Percentiles rank a stretch among this genome's conserved stretches.
Evolutionary conservation across 2,329 filamentous ascomycete species (phyloP).

Genomic region (Fonsecaea nubica): DNA sequence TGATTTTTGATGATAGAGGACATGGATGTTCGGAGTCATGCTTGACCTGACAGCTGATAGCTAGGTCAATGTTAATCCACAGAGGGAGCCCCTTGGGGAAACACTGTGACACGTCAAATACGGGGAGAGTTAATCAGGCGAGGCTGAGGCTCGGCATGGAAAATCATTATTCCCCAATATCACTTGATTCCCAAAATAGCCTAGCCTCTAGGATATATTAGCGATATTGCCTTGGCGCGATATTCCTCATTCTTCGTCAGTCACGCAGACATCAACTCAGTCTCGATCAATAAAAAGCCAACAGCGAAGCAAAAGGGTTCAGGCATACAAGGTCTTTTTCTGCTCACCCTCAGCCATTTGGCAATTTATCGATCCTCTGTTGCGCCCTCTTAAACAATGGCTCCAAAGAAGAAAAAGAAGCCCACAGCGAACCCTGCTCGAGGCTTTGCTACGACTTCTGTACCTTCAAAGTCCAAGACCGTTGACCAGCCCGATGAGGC

Average conservation of each 20-base stretch:
- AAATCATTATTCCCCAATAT: neutral
- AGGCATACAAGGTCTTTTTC: neutral
- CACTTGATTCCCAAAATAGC: no score
- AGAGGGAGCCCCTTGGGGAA: no score
- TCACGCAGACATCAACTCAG: neutral
- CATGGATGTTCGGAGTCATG: no score
- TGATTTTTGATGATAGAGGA: no score
- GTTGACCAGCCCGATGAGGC: constrained; percentile 44
- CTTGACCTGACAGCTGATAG: no score
- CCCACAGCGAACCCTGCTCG: constrained; percentile 82
- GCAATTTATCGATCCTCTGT: neutral
- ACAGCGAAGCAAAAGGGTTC: neutral
- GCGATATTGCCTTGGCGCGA: neutral
- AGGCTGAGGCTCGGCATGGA: no score
- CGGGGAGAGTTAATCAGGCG: no score
- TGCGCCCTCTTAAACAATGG: constrained; percentile 59
- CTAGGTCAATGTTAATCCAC: no score
- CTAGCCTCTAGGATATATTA: no score
- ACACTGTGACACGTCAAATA: no score
- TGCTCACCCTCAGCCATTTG: neutral
- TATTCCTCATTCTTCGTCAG: neutral
- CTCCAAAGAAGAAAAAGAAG: constrained; percentile 84
- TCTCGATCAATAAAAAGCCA: neutral
- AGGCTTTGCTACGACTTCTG: constrained; percentile 91
- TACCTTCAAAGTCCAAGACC: constrained; percentile 79